These are phyloP conservation scores for Cyberlindnera sargentensis DNA, from an alignment of 805 yeast species.

Conservation along the genomic window DNA sequence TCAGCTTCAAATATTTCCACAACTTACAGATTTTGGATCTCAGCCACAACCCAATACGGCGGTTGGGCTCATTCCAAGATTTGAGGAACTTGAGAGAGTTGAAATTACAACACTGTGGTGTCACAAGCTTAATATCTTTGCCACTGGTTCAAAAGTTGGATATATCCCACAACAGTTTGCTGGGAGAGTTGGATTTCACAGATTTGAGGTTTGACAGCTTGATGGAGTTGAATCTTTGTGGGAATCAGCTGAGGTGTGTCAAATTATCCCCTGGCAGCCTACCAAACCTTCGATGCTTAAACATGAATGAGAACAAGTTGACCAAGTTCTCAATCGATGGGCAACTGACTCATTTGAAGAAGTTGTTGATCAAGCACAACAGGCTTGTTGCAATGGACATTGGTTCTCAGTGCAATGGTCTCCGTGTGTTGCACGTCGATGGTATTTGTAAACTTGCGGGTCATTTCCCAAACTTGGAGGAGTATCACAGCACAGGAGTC, in stretches of 20 bases:
- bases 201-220: constrained; percentile 1
- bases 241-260: too few species aligned
- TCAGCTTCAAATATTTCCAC: constrained; percentile 10
- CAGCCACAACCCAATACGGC: constrained; percentile 33
- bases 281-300: constrained; percentile 1
- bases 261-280: too few species aligned
- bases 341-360: constrained; percentile 7
- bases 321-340: neutral
- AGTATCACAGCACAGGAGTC: neutral
- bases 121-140: neutral
- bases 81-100: constrained; percentile 21
- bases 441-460: constrained; percentile 2
- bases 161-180: constrained; percentile 12
- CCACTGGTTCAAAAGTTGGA: constrained; percentile 9
- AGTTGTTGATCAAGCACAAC: neutral
- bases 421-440: constrained; percentile 3
- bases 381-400: neutral
- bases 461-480: constrained; percentile 2
- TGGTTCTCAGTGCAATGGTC: constrained; percentile 1
- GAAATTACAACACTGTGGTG: constrained; percentile 1
- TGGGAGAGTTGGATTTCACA: constrained; percentile 5
- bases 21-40: constrained; percentile 28
- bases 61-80: constrained; percentile 22
- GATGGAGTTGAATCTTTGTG: too few species aligned
- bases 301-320: constrained; percentile 4